These are phyloP conservation scores for Sanguinoderma infundibulare DNA, from an alignment of 1,284 basidiomycete species.

Conservation along the genomic window DNA sequence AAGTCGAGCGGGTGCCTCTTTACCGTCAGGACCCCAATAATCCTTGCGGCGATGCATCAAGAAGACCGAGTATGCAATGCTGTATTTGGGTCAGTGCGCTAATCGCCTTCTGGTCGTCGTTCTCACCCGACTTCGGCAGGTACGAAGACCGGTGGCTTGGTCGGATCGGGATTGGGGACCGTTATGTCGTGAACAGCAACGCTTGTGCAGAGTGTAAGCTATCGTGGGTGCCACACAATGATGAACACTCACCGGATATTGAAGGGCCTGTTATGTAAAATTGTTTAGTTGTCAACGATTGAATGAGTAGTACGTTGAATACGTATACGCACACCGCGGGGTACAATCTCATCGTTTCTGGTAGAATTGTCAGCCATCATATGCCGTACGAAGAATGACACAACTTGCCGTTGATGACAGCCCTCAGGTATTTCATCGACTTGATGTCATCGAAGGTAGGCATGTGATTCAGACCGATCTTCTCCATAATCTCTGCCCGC, in stretches of 20 bases:
- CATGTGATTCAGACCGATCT: conserved; percentile 36
- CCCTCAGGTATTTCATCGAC: conserved; percentile 42
- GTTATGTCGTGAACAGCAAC: conserved; percentile 24
- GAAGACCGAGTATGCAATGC: conserved; percentile 31
- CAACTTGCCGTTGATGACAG: conserved; percentile 35
- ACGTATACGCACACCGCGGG: conserved; percentile 37
- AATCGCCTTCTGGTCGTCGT: background rate
- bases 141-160: conserved; percentile 30
- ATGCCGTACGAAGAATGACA: too few relatives aligned
- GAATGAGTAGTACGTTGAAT: background rate
- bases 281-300: background rate
- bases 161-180: conserved; percentile 27
- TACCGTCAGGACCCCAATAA: conserved; percentile 36
- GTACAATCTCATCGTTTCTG: conserved; percentile 37
- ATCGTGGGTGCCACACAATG: background rate
- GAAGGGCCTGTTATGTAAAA: conserved; percentile 27
- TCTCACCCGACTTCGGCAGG: conserved; percentile 28
- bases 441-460: conserved; percentile 47
- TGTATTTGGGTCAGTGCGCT: background rate
- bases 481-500: conserved; percentile 44
- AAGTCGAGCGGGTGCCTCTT: background rate
- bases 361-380: background rate
- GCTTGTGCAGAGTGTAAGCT: conserved; percentile 3
- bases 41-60: conserved; percentile 36
- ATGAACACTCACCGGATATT: conserved; percentile 27